Evolutionary conservation across 2,329 filamentous ascomycete genomes (phyloP), one percentile per base, ranked within the genome.

Genomic region (Lecanosticta acicola): DNA sequence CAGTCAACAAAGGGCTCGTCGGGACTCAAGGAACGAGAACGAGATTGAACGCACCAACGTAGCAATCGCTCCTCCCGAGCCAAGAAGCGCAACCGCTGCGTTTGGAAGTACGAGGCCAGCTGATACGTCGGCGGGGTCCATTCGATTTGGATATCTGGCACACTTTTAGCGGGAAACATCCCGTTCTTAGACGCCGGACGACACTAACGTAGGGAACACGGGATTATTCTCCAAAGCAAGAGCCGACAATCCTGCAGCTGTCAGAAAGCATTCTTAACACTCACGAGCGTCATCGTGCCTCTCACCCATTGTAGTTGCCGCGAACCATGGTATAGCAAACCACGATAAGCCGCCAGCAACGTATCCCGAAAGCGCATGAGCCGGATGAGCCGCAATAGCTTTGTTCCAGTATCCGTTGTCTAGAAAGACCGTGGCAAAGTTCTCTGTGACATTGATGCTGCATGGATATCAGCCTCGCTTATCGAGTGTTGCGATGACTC

Each of bases 101-200:
- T 88, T 88, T 0, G 88, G 88, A 0, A 94, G 74, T 1, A 90
- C 87, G 8, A 94, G 73, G 1, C 88, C 88, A 3, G 86, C 87
- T 1, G 80, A 83, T 0, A 94, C 85, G 46, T 94, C 87, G 3
- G 76, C 76, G 0, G 79, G 72, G 3, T 75, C 70, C 77, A 94
- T 85, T 34, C 86, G 79, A 48, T 82, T 69, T 0, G 79, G 85
- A 57, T 75, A 88, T 0, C 81, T 84, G 0, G 84, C n/a, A n/a
- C n/a, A n/a, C n/a, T n/a, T n/a, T n/a, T n/a, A n/a, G n/a, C n/a
- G n/a, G n/a, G n/a, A n/a, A n/a, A n/a, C n/a, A n/a, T n/a, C n/a
- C n/a, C n/a, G n/a, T n/a, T n/a, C n/a, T n/a, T n/a, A n/a, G n/a
- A n/a, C n/a, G n/a, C n/a, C n/a, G n/a, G n/a, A n/a, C n/a, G 84